These are phyloP conservation scores for Colletotrichum agaves DNA, from an alignment of 2,329 filamentous ascomycete genomes.

Conservation along the genomic window DNA sequence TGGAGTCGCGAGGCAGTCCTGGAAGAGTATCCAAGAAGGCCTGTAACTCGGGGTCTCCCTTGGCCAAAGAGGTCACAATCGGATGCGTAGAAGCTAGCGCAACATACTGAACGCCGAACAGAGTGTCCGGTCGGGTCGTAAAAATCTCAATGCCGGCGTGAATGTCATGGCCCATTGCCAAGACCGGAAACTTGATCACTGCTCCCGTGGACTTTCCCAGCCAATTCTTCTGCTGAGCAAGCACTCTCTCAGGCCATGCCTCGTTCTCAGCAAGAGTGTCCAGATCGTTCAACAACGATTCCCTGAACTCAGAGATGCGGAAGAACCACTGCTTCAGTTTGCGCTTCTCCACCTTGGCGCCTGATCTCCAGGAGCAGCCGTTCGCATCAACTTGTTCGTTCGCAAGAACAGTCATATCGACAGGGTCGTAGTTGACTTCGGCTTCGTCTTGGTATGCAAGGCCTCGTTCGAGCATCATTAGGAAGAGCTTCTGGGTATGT, in stretches of 20 bases:
- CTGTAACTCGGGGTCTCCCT: slow-evolving; percentile 69
- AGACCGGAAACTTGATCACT: slow-evolving; percentile 75
- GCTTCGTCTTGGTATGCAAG: slow-evolving; percentile 87
- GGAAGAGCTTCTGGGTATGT: slow-evolving; percentile 87
- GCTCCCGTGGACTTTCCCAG: slow-evolving; percentile 82
- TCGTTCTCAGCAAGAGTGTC: slow-evolving; percentile 70
- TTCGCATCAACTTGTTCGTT: slow-evolving; percentile 94
- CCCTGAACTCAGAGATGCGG: slow-evolving; percentile 81
- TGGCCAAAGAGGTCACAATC: slow-evolving; percentile 70
- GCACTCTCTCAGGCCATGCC: slow-evolving; percentile 84
- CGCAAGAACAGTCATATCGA: slow-evolving; percentile 88
- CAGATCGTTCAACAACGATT: slow-evolving; percentile 77
- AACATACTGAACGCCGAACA: slow-evolving; percentile 88
- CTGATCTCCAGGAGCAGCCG: slow-evolving; percentile 87
- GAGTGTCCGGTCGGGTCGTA: slow-evolving; percentile 85
- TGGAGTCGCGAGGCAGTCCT: slow-evolving; percentile 64
- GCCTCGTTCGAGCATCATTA: slow-evolving; percentile 77
- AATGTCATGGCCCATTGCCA: slow-evolving; percentile 53
- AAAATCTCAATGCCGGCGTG: slow-evolving; percentile 74
- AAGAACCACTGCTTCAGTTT: slow-evolving; percentile 91
- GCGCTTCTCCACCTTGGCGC: slow-evolving; percentile 83
- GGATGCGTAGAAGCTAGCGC: slow-evolving; percentile 81
- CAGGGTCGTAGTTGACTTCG: slow-evolving; percentile 88
- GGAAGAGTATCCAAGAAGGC: slow-evolving; percentile 75
- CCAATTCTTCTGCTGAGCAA: slow-evolving; percentile 90